Evolutionary conservation across 2,329 filamentous ascomycete genomes (phyloP).

Genomic region (Meredithiella fracta): DNA sequence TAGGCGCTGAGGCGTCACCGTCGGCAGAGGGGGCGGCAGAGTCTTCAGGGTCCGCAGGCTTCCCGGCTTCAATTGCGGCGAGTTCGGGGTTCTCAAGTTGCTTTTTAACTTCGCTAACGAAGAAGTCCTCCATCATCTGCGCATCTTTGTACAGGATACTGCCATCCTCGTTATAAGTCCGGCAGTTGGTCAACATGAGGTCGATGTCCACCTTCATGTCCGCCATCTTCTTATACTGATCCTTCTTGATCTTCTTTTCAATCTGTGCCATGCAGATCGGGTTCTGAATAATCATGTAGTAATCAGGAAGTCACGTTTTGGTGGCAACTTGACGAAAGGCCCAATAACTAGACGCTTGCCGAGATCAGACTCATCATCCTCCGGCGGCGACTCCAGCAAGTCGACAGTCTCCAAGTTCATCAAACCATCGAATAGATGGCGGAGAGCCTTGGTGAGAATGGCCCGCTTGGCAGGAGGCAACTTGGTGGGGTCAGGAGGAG

Average conservation of each 20-base stretch:
- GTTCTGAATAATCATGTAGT: constrained; percentile 81
- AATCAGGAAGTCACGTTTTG: constrained; percentile 81
- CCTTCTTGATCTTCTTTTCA: constrained; percentile 85
- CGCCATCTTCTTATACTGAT: constrained; percentile 69
- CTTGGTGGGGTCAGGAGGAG: constrained; percentile 31
- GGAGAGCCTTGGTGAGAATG: constrained; percentile 64
- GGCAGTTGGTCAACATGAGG: constrained; percentile 75
- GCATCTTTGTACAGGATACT: constrained; percentile 87
- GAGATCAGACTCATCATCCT: constrained; percentile 34
- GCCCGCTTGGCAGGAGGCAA: constrained; percentile 49
- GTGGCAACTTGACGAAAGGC: constrained; percentile 81
- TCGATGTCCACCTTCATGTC: constrained; percentile 72
- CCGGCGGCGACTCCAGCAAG: constrained; percentile 37
- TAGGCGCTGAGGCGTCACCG: constrained; percentile 15
- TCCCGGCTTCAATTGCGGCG: constrained; percentile 34
- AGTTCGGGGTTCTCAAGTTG: constrained; percentile 39
- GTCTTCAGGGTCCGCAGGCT: constrained; percentile 13
- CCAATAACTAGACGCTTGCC: constrained; percentile 71
- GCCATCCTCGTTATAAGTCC: constrained; percentile 91
- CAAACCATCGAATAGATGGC: constrained; percentile 59
- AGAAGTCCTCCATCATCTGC: constrained; percentile 63
- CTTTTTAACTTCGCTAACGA: constrained; percentile 36
- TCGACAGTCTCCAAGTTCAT: constrained; percentile 75
- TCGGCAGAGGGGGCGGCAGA: constrained; percentile 16
- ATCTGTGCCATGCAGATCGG: constrained; percentile 97